Conservation (phyloP, 768 basidiomycete species). For the Mycena sanguinolenta region DNA sequence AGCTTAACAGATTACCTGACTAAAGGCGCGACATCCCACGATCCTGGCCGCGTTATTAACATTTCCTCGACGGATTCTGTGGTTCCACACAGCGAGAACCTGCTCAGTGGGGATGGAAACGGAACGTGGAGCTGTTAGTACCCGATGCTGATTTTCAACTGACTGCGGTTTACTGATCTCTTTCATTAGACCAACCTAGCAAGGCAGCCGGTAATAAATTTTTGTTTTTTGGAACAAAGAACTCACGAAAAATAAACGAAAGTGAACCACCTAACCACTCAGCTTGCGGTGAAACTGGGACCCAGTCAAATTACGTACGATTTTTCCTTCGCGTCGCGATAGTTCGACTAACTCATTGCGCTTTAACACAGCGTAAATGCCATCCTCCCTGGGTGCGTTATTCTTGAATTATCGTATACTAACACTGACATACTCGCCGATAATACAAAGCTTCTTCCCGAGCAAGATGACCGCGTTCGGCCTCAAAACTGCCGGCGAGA, state of each 20-base stretch:
- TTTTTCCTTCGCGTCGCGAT: not conserved
- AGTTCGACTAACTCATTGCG: not conserved
- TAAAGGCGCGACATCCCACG: constrained; percentile 50
- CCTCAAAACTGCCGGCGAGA: constrained; percentile 31
- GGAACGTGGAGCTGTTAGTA: constrained; percentile 35
- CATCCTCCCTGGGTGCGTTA: constrained; percentile 31
- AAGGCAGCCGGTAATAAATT: constrained; percentile 32
- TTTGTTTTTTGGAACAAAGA: not conserved
- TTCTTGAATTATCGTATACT: not conserved
- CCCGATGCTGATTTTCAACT: not conserved
- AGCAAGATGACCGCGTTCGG: constrained; percentile 53
- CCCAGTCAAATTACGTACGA: constrained; percentile 37
- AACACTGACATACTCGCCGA: not conserved
- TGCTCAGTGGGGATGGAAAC: constrained; percentile 34
- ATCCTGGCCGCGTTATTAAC: constrained; percentile 73
- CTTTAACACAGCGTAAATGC: constrained; percentile 36
- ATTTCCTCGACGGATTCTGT: constrained; percentile 47
- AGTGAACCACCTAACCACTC: constrained; percentile 37
- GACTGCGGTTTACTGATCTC: constrained; percentile 3
- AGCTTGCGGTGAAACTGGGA: constrained; percentile 35
- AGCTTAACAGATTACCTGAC: constrained; percentile 38
- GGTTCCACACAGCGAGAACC: constrained; percentile 33
- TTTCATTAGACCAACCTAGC: constrained; percentile 34
- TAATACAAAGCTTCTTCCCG: constrained; percentile 45
- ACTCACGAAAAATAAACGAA: not conserved